phyloP scores from a whole-genome alignment of 805 yeast genomes.

The Kuraishia hungarica region DNA sequence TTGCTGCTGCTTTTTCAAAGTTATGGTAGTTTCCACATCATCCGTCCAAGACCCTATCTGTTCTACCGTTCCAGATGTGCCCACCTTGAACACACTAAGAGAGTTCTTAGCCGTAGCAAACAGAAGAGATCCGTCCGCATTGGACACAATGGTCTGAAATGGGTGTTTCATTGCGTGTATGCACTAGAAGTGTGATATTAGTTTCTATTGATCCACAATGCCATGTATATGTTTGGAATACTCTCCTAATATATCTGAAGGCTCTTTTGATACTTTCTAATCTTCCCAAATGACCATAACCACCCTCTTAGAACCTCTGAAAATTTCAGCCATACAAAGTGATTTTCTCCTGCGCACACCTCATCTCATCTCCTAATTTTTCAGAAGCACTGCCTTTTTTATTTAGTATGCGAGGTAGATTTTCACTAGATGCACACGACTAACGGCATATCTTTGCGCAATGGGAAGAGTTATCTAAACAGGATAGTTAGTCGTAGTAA shows the following conservation, averaged over 20 bases:
- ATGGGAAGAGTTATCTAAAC: too few species aligned
- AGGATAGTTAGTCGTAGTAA: too few species aligned
- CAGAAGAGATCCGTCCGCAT: constrained; percentile 34
- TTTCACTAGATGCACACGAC: not conserved
- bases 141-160: constrained; percentile 47
- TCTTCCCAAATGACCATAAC: too few species aligned
- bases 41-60: constrained; percentile 59
- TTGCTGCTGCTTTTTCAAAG: constrained; percentile 38
- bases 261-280: too few species aligned
- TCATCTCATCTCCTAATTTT: not conserved
- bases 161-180: constrained; percentile 57
- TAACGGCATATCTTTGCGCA: not conserved
- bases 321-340: not conserved
- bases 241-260: too few species aligned
- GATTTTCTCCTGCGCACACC: not conserved
- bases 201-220: too few species aligned
- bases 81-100: constrained; percentile 40
- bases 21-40: constrained; percentile 36
- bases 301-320: not conserved
- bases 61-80: constrained; percentile 20
- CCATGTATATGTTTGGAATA: too few species aligned
- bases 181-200: too few species aligned
- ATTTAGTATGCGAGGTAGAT: not conserved
- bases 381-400: not conserved
- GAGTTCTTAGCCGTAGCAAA: constrained; percentile 52